Base-by-base conservation (phyloP, 148 eudicot genomes). In the Rhododendron molle region DNA sequence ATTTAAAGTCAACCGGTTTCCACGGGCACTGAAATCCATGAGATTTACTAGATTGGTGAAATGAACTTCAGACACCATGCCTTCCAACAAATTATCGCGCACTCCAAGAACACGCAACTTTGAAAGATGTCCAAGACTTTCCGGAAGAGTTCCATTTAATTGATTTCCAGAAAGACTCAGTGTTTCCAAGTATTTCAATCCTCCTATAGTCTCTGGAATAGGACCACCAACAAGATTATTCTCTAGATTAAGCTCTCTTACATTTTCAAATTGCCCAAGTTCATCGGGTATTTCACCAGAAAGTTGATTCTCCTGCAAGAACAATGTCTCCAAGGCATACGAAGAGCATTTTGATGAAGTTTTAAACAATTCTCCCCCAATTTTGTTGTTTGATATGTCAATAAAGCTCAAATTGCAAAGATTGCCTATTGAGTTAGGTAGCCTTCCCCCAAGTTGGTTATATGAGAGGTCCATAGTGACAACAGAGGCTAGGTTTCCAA, bases 401-500 rank as follows among this genome's bases (percentile, higher is more conserved):
- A 9, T 1, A 1, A 11, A 11, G 0, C 49, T 23, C 18, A 20
- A 60, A 52, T 83, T 83, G 86, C 86, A 13, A 1, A 56, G 28
- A 15, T 26, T 58, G 7, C 18, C n/a, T 56, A 34, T 4, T 9
- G 32, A 43, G 2, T 34, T n/a, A 10, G 83, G 47, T 2, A 58
- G 13, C 15, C 40, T 44, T 81, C 47, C 72, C 20, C 28, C 23
- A 20, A 81, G 21, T 3, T 21, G 47, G 58, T 78, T 49, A 11
- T 14, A 0, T 4, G 89, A 87, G 13, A 89, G 84, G 49, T 89
- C 87, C 38, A 89, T 34, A 12, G 3, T 16, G 5, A 49, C 84
- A 7, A 89, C 76, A 23, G 85, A 20, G 11, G 1, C 0, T 38
- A 89, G 67, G 82, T 84, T 46, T 50, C 84, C 16, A 86, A 7